Percentiles rank a stretch among this genome's conserved stretches.
Evolutionary conservation across 352 stramenopile species (phyloP).

Genomic region (Heterotrichella gracilis): DNA sequence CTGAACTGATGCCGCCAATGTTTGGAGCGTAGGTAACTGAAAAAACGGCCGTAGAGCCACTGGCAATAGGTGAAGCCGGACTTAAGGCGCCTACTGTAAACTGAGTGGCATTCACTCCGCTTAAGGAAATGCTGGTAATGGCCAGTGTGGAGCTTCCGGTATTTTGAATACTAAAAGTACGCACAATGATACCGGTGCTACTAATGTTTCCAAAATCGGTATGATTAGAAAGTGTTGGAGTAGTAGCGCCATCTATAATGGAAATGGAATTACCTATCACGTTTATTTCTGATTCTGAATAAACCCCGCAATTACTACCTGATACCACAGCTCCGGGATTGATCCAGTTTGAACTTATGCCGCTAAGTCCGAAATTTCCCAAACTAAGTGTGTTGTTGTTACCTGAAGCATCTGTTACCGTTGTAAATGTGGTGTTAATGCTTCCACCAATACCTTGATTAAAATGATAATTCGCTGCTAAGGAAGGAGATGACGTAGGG

Average conservation of each 20-base stretch:
- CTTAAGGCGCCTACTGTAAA: background rate
- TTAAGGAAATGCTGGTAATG: background rate
- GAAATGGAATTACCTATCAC: background rate
- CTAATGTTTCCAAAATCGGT: background rate
- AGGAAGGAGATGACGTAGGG: background rate
- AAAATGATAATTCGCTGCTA: constrained; percentile 1
- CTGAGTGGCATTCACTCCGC: background rate
- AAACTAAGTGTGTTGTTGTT: constrained; percentile 10
- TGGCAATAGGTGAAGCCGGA: background rate
- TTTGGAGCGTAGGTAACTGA: background rate
- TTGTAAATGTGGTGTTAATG: background rate
- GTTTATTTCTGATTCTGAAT: background rate
- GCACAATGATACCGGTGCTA: background rate
- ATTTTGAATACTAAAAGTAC: constrained; percentile 6
- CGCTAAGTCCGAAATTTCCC: constrained; percentile 8
- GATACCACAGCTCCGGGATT: too few relatives aligned
- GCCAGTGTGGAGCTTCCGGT: background rate
- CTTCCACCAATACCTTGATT: background rate
- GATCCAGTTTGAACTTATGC: constrained; percentile 6
- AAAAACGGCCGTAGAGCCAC: background rate
- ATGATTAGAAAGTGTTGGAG: background rate
- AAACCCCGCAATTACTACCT: too few relatives aligned
- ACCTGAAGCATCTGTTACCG: constrained; percentile 4
- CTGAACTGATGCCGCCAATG: background rate
- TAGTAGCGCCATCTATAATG: background rate